A percentile compares a stretch with the other conserved stretches of the same genome.
These are phyloP conservation scores for Xylaria sp. DNA, from an alignment of 2,329 filamentous ascomycete species.

Conservation along the genomic window DNA sequence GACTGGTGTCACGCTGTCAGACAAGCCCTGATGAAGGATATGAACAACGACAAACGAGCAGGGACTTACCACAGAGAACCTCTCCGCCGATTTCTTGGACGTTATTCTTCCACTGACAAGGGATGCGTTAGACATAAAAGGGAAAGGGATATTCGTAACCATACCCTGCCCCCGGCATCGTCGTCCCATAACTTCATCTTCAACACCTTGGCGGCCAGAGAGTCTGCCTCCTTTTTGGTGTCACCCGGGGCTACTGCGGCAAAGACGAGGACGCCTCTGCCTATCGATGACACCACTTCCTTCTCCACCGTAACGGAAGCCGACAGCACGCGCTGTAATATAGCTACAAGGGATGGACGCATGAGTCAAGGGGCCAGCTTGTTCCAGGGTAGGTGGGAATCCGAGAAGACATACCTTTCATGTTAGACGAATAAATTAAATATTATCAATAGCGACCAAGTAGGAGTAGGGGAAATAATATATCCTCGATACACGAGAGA, in stretches of 20 bases:
- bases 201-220: constrained; percentile 83
- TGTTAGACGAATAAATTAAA: constrained; percentile 34
- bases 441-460: background rate
- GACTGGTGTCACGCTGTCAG: constrained; percentile 62
- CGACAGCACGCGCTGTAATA: constrained; percentile 92
- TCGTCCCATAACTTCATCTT: constrained; percentile 95
- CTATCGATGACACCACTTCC: constrained; percentile 88
- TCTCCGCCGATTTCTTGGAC: constrained; percentile 91
- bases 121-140: constrained; percentile 33
- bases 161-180: constrained; percentile 73
- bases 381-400: constrained; percentile 24
- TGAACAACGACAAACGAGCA: constrained; percentile 6
- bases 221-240: constrained; percentile 86
- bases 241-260: constrained; percentile 92
- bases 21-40: background rate
- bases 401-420: constrained; percentile 51
- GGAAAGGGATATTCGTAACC: constrained; percentile 37
- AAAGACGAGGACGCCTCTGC: constrained; percentile 88
- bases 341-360: constrained; percentile 65
- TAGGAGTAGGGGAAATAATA: background rate
- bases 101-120: constrained; percentile 82
- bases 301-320: constrained; percentile 96
- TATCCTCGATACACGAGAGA: too few relatives aligned
- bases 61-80: constrained; percentile 83
- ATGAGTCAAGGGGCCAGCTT: constrained; percentile 30